phyloP scores from a whole-genome alignment of 2,329 filamentous ascomycete genomes.

The Cladophialophora yegresii region DNA sequence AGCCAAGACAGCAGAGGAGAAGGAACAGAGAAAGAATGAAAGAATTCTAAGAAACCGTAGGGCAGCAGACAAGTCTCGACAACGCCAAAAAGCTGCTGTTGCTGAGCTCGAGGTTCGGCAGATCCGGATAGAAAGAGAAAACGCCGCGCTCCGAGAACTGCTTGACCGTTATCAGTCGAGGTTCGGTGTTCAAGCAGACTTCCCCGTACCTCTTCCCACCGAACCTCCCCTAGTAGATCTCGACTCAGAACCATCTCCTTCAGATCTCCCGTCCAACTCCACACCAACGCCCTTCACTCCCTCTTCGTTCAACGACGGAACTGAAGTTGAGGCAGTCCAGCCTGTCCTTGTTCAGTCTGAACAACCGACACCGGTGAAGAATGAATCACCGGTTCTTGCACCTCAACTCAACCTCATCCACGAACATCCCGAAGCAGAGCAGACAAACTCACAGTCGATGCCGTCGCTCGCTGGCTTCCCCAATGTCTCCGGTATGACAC shows the following conservation, averaged over 20 bases:
- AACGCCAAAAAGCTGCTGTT: constrained; percentile 86
- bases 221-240: constrained; percentile 23
- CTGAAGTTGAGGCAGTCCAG: constrained; percentile 42
- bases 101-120: constrained; percentile 74
- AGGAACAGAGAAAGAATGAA: constrained; percentile 96
- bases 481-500: constrained; percentile 78
- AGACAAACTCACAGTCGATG: constrained; percentile 43
- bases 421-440: constrained; percentile 43
- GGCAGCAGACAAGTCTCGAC: constrained; percentile 92
- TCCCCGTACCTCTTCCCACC: constrained; percentile 21
- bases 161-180: constrained; percentile 61
- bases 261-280: constrained; percentile 27
- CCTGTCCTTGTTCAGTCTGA: constrained; percentile 41
- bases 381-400: constrained; percentile 34
- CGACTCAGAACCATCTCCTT: constrained; percentile 40
- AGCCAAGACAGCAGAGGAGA: constrained; percentile 97
- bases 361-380: constrained; percentile 27
- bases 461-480: constrained; percentile 27
- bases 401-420: constrained; percentile 34
- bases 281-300: constrained; percentile 40
- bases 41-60: constrained; percentile 94
- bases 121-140: constrained; percentile 67
- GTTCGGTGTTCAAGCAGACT: constrained; percentile 37
- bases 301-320: constrained; percentile 48
- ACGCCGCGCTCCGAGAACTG: constrained; percentile 67